A percentile compares a stretch with the other conserved stretches of the same genome.
These are phyloP conservation scores for Trametes polyzona DNA, from an alignment of 1,284 basidiomycete genomes.

Conservation along the genomic window DNA sequence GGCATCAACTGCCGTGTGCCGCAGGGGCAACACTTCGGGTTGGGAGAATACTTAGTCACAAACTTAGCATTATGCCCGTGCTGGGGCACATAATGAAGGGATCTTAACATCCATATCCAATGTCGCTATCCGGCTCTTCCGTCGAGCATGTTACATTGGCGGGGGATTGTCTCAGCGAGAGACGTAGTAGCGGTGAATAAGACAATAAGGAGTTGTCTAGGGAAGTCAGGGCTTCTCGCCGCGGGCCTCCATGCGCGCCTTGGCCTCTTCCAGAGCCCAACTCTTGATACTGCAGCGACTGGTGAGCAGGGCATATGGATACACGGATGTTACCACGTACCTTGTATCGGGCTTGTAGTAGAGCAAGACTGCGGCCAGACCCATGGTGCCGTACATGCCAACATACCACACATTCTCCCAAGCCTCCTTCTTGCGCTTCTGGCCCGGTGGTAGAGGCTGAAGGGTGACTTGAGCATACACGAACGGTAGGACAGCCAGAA, in stretches of 20 bases:
- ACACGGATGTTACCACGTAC: conserved; percentile 56
- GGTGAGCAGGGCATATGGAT: not conserved
- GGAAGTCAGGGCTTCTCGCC: conserved; percentile 83
- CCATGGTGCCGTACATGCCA: conserved; percentile 92
- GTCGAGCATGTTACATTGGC: conserved; percentile 7
- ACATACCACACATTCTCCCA: conserved; percentile 91
- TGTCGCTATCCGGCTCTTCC: no score
- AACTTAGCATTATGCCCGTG: conserved; percentile 23
- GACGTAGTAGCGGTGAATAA: not conserved
- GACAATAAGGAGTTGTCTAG: conserved; percentile 14
- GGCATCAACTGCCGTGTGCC: conserved; percentile 41
- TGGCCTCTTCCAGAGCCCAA: conserved; percentile 90
- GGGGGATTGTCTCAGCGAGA: not conserved
- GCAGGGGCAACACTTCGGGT: not conserved
- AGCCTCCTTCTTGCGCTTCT: conserved; percentile 84
- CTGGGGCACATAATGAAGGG: conserved; percentile 20
- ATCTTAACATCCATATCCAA: conserved; percentile 16
- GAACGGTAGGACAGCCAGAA: not conserved
- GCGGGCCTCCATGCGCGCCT: conserved; percentile 85
- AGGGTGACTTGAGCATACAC: not conserved
- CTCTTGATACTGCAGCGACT: conserved; percentile 70
- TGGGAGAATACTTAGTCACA: conserved; percentile 15
- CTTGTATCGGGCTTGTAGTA: conserved; percentile 97
- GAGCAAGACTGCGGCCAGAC: conserved; percentile 73
- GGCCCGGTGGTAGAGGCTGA: conserved; percentile 78